Conservation (phyloP, 2,329 filamentous ascomycete genomes). For the Monilinia fructicola region DNA sequence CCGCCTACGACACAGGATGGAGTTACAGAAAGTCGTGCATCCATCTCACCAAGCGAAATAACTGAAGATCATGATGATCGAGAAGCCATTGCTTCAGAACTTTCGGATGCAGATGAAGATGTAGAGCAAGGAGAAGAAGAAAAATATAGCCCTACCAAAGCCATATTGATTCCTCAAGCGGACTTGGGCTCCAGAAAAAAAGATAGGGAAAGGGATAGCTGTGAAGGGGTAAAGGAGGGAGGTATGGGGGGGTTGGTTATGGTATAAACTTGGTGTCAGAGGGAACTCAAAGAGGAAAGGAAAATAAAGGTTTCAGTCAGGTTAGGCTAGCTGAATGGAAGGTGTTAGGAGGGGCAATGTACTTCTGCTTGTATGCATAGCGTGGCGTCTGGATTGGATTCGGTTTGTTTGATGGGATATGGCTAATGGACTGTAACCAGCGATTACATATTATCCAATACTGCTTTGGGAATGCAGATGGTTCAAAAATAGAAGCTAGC, state of each 20-base stretch:
- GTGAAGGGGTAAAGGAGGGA: constrained; percentile 4
- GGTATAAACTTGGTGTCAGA: neutral
- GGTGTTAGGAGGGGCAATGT: neutral
- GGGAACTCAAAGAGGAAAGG: neutral
- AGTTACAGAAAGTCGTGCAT: neutral
- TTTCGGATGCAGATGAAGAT: constrained; percentile 9
- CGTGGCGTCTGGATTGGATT: constrained; percentile 15
- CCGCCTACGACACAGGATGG: neutral
- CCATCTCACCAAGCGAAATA: neutral
- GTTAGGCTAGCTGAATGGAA: neutral
- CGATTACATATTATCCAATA: neutral
- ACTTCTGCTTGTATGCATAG: constrained; percentile 13
- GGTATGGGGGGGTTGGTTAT: constrained; percentile 10
- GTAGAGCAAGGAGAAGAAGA: neutral
- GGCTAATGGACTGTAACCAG: neutral
- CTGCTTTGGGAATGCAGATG: neutral
- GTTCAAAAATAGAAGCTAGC: neutral
- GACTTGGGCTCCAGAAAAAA: constrained; percentile 5
- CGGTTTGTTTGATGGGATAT: neutral
- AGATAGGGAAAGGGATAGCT: constrained; percentile 1
- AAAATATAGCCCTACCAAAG: constrained; percentile 7
- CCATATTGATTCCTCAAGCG: neutral
- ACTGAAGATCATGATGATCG: constrained; percentile 2
- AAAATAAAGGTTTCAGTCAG: too few relatives aligned
- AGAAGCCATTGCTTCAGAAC: neutral